Conservation (phyloP, 306 rosid genomes). For the Quillaja saponaria region DNA sequence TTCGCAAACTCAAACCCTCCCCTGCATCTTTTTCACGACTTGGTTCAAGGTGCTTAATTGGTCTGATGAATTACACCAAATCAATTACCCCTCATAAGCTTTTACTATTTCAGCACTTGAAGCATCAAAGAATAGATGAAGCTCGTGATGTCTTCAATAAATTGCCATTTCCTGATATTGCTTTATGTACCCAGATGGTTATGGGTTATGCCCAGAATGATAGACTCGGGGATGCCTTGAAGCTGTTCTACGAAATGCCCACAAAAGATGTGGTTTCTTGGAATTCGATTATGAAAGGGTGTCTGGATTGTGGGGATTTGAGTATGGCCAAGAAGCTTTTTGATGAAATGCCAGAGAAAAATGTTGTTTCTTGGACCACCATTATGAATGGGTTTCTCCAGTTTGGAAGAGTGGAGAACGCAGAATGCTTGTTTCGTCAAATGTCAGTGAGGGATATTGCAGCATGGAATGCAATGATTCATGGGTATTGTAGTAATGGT, state of each 20-base stretch:
- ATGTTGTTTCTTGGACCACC: slow-evolving; percentile 76
- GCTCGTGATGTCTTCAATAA: slow-evolving; percentile 54
- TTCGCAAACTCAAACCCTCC: not conserved
- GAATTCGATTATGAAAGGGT: slow-evolving; percentile 74
- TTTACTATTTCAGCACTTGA: slow-evolving; percentile 41
- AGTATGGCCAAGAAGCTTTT: slow-evolving; percentile 55
- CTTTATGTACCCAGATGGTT: slow-evolving; percentile 51
- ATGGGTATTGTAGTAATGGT: slow-evolving; percentile 68
- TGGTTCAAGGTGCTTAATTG: slow-evolving; percentile 25
- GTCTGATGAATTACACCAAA: slow-evolving; percentile 21
- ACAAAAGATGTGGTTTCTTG: slow-evolving; percentile 61
- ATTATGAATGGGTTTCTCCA: slow-evolving; percentile 54
- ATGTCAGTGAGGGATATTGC: slow-evolving; percentile 71
- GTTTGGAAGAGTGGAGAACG: slow-evolving; percentile 56
- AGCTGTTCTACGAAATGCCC: slow-evolving; percentile 59
- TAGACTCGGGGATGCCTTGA: slow-evolving; percentile 52
- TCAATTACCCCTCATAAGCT: slow-evolving; percentile 27
- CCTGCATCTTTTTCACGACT: not conserved
- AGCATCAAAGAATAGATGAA: slow-evolving; percentile 45
- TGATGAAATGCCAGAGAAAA: slow-evolving; percentile 59
- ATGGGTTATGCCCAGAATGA: slow-evolving; percentile 42
- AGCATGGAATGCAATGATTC: slow-evolving; percentile 80
- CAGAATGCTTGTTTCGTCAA: slow-evolving; percentile 55
- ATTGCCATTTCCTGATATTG: slow-evolving; percentile 46
- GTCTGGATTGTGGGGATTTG: slow-evolving; percentile 59